These are phyloP conservation scores for Aspergillus eucalypticola DNA, from an alignment of 2,329 filamentous ascomycete genomes.

Conservation along the genomic window DNA sequence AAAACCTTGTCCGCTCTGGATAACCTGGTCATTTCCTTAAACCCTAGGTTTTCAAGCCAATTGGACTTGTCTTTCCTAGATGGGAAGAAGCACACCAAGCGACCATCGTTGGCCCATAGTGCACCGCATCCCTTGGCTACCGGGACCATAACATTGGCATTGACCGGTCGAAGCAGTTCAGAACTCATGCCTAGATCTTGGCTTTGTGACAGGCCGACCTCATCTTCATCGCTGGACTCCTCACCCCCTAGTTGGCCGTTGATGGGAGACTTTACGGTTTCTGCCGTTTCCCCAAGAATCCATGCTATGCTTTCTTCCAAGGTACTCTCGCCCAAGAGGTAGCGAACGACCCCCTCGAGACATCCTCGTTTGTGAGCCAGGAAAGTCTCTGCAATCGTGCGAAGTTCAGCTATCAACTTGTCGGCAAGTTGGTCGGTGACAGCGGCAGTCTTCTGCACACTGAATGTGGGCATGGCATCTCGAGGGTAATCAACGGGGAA, in stretches of 20 bases:
- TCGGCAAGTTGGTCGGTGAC: constrained; percentile 54
- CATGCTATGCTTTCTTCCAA: constrained; percentile 58
- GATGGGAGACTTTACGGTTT: constrained; percentile 46
- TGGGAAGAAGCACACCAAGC: constrained; percentile 60
- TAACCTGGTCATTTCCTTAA: constrained; percentile 51
- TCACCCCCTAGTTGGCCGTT: constrained; percentile 59
- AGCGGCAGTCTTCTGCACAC: constrained; percentile 59
- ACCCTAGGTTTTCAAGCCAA: constrained; percentile 50
- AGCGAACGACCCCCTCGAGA: constrained; percentile 63
- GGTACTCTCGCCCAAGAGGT: constrained; percentile 59
- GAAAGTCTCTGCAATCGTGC: constrained; percentile 57
- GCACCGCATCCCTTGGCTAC: constrained; percentile 61
- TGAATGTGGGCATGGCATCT: constrained; percentile 52
- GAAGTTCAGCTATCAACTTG: constrained; percentile 53
- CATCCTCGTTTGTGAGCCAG: constrained; percentile 56
- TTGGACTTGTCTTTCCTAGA: constrained; percentile 54
- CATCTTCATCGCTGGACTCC: constrained; percentile 82
- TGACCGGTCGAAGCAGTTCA: constrained; percentile 54
- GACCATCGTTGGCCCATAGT: constrained; percentile 58
- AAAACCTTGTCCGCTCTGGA: constrained; percentile 57
- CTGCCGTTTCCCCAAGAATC: constrained; percentile 59
- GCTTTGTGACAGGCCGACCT: constrained; percentile 50
- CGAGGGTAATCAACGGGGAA: constrained; percentile 61
- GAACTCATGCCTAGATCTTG: constrained; percentile 52
- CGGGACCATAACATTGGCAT: constrained; percentile 65